A percentile compares a stretch with the other conserved stretches of the same genome.
Conservation (phyloP, 805 yeast species). For the Komagataella pastoris region DNA sequence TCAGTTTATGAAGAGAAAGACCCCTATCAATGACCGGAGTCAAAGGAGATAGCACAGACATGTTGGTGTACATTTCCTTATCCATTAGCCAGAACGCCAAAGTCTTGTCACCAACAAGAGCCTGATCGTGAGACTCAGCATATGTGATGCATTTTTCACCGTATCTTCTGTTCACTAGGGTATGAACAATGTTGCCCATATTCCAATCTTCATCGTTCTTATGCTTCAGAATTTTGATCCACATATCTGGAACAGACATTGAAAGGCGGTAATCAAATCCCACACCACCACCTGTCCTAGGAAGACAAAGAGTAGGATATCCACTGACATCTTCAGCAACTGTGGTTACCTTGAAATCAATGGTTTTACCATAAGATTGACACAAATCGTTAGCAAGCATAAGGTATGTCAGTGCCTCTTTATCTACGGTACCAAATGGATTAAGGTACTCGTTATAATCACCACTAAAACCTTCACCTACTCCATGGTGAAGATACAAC, state of each 20-base stretch:
- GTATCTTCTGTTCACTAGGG: slow-evolving; percentile 79
- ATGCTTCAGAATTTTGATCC: slow-evolving; percentile 91
- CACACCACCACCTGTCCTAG: slow-evolving; percentile 66
- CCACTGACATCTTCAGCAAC: slow-evolving; percentile 97
- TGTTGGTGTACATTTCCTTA: slow-evolving; percentile 93
- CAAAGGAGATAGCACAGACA: slow-evolving; percentile 64
- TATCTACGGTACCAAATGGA: slow-evolving; percentile 62
- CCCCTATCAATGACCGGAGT: slow-evolving; percentile 84
- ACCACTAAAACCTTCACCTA: slow-evolving; percentile 81
- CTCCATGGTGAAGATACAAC: slow-evolving; percentile 87
- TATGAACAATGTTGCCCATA: slow-evolving; percentile 62
- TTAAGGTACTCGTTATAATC: slow-evolving; percentile 86
- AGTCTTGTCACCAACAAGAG: slow-evolving; percentile 93
- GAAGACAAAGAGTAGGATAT: slow-evolving; percentile 86
- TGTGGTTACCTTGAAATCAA: slow-evolving; percentile 34
- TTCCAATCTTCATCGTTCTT: slow-evolving; percentile 85
- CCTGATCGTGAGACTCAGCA: slow-evolving; percentile 95
- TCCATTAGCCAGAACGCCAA: slow-evolving; percentile 98
- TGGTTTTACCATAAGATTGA: slow-evolving; percentile 28
- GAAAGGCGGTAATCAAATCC: slow-evolving; percentile 91
- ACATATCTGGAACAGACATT: slow-evolving; percentile 98
- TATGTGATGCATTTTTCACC: slow-evolving; percentile 83
- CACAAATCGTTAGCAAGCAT: slow-evolving; percentile 85
- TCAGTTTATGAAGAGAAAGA: slow-evolving; percentile 79
- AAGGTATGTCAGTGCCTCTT: slow-evolving; percentile 74